phyloP scores from a whole-genome alignment of 23 red algal genomes.

The Agarophyton chilense region DNA sequence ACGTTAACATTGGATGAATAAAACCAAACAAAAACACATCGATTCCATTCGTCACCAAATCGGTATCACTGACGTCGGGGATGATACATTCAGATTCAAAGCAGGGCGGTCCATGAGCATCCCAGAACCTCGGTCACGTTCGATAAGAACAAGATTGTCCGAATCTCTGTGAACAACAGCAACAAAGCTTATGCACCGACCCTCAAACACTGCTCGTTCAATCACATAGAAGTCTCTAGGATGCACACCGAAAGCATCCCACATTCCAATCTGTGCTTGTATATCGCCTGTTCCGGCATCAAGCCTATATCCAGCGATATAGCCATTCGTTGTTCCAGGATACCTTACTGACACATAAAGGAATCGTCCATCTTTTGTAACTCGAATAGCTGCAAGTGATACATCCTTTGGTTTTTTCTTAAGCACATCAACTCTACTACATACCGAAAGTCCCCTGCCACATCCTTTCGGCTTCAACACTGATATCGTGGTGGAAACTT shows the following conservation, averaged over 20 bases:
- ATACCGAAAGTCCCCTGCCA: background rate
- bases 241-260: slow-evolving; percentile 40
- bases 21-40: background rate
- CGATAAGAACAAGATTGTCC: slow-evolving; percentile 49
- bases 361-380: slow-evolving; percentile 43
- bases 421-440: slow-evolving; percentile 11
- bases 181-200: slow-evolving; percentile 30
- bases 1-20: background rate
- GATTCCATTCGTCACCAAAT: background rate
- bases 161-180: slow-evolving; percentile 54
- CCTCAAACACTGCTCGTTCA: slow-evolving; percentile 14
- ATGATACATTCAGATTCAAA: slow-evolving; percentile 12
- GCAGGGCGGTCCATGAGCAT: slow-evolving; percentile 19
- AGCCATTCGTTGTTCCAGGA: background rate
- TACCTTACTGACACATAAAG: slow-evolving; percentile 55
- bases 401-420: slow-evolving; percentile 20
- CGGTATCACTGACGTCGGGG: slow-evolving; percentile 28
- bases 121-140: slow-evolving; percentile 15
- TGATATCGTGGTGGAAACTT: slow-evolving; percentile 6
- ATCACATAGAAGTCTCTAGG: slow-evolving; percentile 55
- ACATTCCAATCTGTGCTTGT: slow-evolving; percentile 31
- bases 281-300: slow-evolving; percentile 13
- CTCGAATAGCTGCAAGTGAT: slow-evolving; percentile 44
- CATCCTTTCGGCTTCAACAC: slow-evolving; percentile 12
- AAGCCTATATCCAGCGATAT: slow-evolving; percentile 32